Conservation (phyloP, 129 eudicot genomes). For the Flaveria sonorensis region DNA sequence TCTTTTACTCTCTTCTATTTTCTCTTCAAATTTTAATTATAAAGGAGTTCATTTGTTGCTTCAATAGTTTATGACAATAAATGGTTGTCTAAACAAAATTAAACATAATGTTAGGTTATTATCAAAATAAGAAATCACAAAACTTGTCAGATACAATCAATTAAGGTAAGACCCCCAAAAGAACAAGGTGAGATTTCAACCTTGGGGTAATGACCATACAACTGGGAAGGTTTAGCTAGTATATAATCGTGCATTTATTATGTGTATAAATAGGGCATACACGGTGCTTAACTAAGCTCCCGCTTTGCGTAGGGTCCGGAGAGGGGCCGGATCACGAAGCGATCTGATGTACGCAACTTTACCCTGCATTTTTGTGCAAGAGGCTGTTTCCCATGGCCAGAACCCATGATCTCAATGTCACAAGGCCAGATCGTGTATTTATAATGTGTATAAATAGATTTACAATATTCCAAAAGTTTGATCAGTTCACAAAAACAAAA, state of each 20-base stretch:
- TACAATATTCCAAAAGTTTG: neutral
- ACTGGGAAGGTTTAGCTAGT: neutral
- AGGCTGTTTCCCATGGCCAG: no score
- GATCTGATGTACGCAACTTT: no score
- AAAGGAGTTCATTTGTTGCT: neutral
- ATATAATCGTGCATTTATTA: conserved; percentile 1
- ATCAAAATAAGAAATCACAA: neutral
- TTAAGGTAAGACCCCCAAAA: no score
- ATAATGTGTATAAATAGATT: conserved; percentile 1
- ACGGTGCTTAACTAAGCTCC: no score
- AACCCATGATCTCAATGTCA: no score
- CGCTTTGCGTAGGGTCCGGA: no score
- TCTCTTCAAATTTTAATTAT: neutral
- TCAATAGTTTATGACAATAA: conserved; percentile 5
- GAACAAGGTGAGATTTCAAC: no score
- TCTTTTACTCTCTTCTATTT: neutral
- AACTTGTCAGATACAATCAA: conserved; percentile 5
- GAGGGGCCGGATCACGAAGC: no score
- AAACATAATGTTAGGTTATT: neutral
- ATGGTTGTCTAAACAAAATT: conserved; percentile 5
- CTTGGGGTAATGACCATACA: neutral
- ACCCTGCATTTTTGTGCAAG: no score
- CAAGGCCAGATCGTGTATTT: neutral
- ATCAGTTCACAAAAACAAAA: neutral
- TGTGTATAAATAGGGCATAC: neutral